Evolutionary conservation across 2,329 filamentous ascomycete species (phyloP).

Genomic region (Akanthomyces muscarius): DNA sequence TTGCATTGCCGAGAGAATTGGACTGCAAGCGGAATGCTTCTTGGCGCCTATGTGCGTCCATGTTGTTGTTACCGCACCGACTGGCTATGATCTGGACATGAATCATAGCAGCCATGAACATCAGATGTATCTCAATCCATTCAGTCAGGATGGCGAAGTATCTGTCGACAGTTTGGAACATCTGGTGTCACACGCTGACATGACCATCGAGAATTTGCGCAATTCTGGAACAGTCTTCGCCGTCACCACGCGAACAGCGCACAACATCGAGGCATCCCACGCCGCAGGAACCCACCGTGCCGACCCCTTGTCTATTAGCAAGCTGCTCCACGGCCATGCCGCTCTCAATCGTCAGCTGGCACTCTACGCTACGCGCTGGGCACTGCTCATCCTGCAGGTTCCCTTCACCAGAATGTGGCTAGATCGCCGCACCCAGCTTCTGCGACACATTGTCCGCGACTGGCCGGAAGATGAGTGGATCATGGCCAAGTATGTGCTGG

Average conservation of each 20-base stretch:
- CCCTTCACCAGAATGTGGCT: slow-evolving; percentile 50
- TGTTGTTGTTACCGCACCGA: slow-evolving; percentile 64
- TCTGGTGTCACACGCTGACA: slow-evolving; percentile 51
- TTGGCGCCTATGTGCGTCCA: slow-evolving; percentile 84
- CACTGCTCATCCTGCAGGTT: slow-evolving; percentile 53
- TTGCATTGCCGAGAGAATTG: slow-evolving; percentile 68
- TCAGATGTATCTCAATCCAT: slow-evolving; percentile 81
- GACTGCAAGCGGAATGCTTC: slow-evolving; percentile 72
- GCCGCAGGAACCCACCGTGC: slow-evolving; percentile 28
- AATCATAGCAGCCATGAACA: slow-evolving; percentile 35
- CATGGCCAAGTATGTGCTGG: slow-evolving; percentile 62
- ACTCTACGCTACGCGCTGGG: slow-evolving; percentile 72
- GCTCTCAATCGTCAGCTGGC: slow-evolving; percentile 50
- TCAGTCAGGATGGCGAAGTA: slow-evolving; percentile 65
- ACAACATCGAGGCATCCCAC: slow-evolving; percentile 64
- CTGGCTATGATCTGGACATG: slow-evolving; percentile 58
- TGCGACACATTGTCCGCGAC: slow-evolving; percentile 30
- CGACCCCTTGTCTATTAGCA: slow-evolving; percentile 27
- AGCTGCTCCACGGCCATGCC: slow-evolving; percentile 34
- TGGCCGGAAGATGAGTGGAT: slow-evolving; percentile 66
- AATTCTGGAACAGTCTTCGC: slow-evolving; percentile 59
- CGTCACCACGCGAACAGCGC: slow-evolving; percentile 66
- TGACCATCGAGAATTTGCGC: slow-evolving; percentile 50
- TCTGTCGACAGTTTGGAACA: slow-evolving; percentile 53
- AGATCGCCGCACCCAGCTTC: slow-evolving; percentile 60